These are phyloP conservation scores for Calocybe cyanea DNA, from an alignment of 768 basidiomycete genomes.

Conservation along the genomic window DNA sequence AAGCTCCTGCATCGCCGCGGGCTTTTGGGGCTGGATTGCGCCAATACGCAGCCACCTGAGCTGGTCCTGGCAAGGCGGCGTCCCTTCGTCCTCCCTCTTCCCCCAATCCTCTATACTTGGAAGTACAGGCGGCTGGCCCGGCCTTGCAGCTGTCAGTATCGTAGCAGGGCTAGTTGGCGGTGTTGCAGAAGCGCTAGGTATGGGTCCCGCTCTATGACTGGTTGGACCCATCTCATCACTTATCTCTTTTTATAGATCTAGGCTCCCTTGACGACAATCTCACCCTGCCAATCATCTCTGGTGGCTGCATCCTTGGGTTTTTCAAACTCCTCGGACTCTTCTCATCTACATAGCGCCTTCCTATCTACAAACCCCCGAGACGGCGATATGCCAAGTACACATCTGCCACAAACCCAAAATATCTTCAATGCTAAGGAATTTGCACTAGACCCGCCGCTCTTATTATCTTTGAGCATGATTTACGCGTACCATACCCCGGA, in stretches of 20 bases:
- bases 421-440: neutral
- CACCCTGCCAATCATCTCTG: constrained; percentile 84
- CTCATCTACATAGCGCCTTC: too few species aligned
- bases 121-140: constrained; percentile 38
- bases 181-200: constrained; percentile 86
- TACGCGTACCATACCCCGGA: too few species aligned
- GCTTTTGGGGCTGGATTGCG: constrained; percentile 69
- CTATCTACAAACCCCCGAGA: too few species aligned
- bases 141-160: constrained; percentile 52
- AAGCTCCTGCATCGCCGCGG: constrained; percentile 59
- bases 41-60: constrained; percentile 39
- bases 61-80: constrained; percentile 58
- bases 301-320: constrained; percentile 51
- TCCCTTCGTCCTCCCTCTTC: constrained; percentile 24
- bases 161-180: constrained; percentile 78
- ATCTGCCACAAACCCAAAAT: neutral
- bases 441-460: too few species aligned
- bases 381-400: neutral
- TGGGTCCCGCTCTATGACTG: constrained; percentile 18
- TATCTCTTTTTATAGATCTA: constrained; percentile 51
- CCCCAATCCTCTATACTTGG: constrained; percentile 9
- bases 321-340: constrained; percentile 35
- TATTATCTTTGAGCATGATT: too few species aligned
- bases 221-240: neutral
- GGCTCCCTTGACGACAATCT: constrained; percentile 87